These are phyloP conservation scores for Metarhizium robertsii DNA, from an alignment of 2,329 filamentous ascomycete species.

Conservation along the genomic window DNA sequence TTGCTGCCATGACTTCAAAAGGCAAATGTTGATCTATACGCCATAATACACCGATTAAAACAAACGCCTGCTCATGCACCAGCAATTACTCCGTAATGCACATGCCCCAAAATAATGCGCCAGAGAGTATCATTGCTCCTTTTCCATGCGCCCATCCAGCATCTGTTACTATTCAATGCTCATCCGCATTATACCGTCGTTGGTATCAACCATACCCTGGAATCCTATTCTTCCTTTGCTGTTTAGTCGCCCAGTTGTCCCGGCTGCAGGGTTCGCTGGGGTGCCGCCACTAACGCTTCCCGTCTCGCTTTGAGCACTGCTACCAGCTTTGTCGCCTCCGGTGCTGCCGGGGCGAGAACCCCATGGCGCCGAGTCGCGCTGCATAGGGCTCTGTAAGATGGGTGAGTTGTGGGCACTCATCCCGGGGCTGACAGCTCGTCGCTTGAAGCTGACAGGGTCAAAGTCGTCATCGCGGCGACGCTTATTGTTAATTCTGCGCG, in stretches of 20 bases:
- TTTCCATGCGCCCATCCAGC: background rate
- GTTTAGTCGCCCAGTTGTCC: slow-evolving; percentile 33
- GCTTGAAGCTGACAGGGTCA: slow-evolving; percentile 79
- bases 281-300: slow-evolving; percentile 27
- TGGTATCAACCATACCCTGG: slow-evolving; percentile 93
- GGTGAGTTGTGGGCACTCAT: slow-evolving; percentile 89
- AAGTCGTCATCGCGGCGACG: slow-evolving; percentile 87
- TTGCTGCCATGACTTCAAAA: background rate
- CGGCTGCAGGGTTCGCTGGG: slow-evolving; percentile 22
- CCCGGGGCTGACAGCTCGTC: slow-evolving; percentile 82
- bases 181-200: slow-evolving; percentile 93
- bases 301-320: slow-evolving; percentile 42
- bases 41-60: background rate
- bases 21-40: background rate
- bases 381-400: slow-evolving; percentile 72
- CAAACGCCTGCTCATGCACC: background rate
- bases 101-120: background rate
- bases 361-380: slow-evolving; percentile 63
- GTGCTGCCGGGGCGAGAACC: slow-evolving; percentile 60
- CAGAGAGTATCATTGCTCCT: background rate
- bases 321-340: slow-evolving; percentile 41
- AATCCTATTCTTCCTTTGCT: slow-evolving; percentile 61
- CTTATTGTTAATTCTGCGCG: slow-evolving; percentile 69
- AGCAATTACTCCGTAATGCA: background rate
- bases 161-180: slow-evolving; percentile 62